Base-by-base conservation (phyloP, 768 basidiomycete genomes). In the Symmetrospora coprosmae region DNA sequence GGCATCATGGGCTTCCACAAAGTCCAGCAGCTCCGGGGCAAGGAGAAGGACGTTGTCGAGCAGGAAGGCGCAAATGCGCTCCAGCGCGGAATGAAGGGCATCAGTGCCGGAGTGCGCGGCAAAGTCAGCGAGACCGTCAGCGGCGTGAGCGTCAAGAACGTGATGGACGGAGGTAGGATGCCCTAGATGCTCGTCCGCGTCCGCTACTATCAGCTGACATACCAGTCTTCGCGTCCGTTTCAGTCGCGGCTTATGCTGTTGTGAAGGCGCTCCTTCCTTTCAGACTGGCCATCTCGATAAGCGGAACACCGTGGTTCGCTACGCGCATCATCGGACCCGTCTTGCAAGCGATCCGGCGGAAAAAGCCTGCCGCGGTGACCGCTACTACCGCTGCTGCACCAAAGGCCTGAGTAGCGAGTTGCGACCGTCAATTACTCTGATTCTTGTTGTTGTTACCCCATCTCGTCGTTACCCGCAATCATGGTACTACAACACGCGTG, bases 1-100 rank as follows among this genome's bases (percentile, higher is more conserved):
- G 55, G 55, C 46, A 58, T 58, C 23, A 58, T 58, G 55, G 55
- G 55, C 25, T 58, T 58, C 27, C 55, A 58, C 55, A 58, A 58
- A 30, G 41, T 58, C 6, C 55, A 58, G 21, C 40, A 58, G 55
- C 55, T 58, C 33, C 40, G 55, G 30, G 55, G 55, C 21, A 58
- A 58, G 31, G 55, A 58, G 23, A 40, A 43, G 7, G 33, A 46
- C 11, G 17, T 58, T 7, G 55, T 58, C 3, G 55, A 58, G 31
- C 41, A 58, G 34, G 55, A 58, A 34, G 55, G 55, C 30, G 37
- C 55, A 11, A 41, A 58, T 13, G 55, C 55, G 43, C 28, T 58
- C 9, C 5, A 33, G 41, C 40, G 23, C 17, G 55, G 55, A 17
- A 40, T 58, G 19, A 39, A 45, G 23, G 55, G 43, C 30, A 25